Evolutionary conservation across 2,329 filamentous ascomycete species (phyloP), one percentile per base, ranked within the genome.

Genomic region (Fusarium sacchari): DNA sequence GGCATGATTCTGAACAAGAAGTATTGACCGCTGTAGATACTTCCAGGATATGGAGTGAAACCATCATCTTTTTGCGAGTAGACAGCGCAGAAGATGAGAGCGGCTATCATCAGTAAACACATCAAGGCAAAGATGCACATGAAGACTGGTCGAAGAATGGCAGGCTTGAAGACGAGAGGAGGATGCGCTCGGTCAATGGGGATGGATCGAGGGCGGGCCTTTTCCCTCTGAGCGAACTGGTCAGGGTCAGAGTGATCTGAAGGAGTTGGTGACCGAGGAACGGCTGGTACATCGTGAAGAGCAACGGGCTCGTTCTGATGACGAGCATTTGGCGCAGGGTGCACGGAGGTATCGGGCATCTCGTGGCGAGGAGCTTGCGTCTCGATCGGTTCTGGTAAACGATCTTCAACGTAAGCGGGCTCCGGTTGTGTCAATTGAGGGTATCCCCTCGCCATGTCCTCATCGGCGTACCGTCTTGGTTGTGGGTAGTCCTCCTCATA

Each of bases 1-100:
- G 96, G 95, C 3, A 98, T 84, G 72, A 97, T 94, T 69, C 94
- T 89, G 81, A 97, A 96, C 52, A 97, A 82, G 80, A 98, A 97
- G 82, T 97, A 97, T 73, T 91, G 88, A 14, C 87, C 87, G 56
- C 92, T 92, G 69, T 93, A 92, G 64, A 94, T 92, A 36, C 83
- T 86, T 50, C 87, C 87, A 39, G 85, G 84, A 80, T 95, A 97
- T 7, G 87, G 82, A 79, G 89, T 90, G 18, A 98, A 83, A 2
- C 94, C 94, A 15, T 86, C 81, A 72, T 91, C 86, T 10, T 83
- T 80, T 42, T 86, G 82, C 17, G 93, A 94, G 83, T 90, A 94
- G 40, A 93, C 83, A 64, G 93, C 93, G 72, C 89, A 91, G 79
- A 95, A 92, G 32, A 94, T 87, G 57, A 97, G 86, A 13, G 87